Percentiles rank a stretch among this genome's conserved stretches.
These are phyloP conservation scores for Brassica rapa DNA, from an alignment of 345 rosid genomes.

Conservation along the genomic window DNA sequence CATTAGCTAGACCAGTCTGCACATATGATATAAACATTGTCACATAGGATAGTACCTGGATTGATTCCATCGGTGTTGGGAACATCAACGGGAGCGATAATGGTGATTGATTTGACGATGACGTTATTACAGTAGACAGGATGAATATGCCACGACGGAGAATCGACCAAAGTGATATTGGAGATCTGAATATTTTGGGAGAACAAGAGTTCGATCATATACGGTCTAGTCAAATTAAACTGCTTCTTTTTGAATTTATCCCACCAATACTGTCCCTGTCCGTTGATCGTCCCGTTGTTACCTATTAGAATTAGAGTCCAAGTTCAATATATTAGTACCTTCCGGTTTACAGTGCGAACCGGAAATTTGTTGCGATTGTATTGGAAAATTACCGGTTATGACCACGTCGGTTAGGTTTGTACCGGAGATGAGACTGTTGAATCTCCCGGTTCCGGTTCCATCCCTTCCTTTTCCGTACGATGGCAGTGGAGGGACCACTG, in stretches of 20 bases:
- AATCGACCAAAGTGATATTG: constrained; percentile 57
- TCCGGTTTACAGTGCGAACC: not conserved
- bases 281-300: constrained; percentile 68
- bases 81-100: constrained; percentile 64
- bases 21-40: not conserved
- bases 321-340: not conserved
- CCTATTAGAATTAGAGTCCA: constrained; percentile 36
- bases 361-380: not conserved
- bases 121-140: constrained; percentile 64
- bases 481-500: constrained; percentile 53
- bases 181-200: constrained; percentile 61
- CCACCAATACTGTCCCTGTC: constrained; percentile 76
- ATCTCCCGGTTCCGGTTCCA: constrained; percentile 49
- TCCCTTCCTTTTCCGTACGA: constrained; percentile 80
- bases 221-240: constrained; percentile 60
- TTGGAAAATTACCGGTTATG: constrained; percentile 57
- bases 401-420: constrained; percentile 77
- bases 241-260: constrained; percentile 47
- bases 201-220: constrained; percentile 66
- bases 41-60: constrained; percentile 52
- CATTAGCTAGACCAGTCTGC: not conserved
- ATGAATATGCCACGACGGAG: constrained; percentile 79
- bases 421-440: constrained; percentile 65
- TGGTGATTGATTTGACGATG: constrained; percentile 53
- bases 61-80: constrained; percentile 91